Evolutionary conservation across 805 yeast species (phyloP).

Genomic region (Saccharomycopsis sp.): DNA sequence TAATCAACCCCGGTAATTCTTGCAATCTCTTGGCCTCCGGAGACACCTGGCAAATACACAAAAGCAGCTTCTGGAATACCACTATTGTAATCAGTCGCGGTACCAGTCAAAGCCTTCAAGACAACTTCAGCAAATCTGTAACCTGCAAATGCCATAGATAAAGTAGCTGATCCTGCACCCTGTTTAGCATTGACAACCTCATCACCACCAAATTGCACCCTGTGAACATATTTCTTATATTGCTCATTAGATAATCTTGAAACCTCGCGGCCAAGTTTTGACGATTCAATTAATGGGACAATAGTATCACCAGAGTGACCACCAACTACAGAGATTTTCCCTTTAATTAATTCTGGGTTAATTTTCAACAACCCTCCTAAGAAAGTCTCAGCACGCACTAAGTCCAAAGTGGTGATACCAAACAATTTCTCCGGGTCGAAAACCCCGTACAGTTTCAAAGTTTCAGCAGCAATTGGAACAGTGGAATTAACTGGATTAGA

Average conservation of each 20-base stretch:
- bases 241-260: constrained; percentile 37
- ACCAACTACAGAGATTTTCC: constrained; percentile 66
- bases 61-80: constrained; percentile 31
- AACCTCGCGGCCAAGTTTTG: constrained; percentile 30
- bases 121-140: constrained; percentile 64
- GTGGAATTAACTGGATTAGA: constrained; percentile 83
- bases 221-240: constrained; percentile 56
- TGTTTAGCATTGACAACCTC: constrained; percentile 81
- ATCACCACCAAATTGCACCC: constrained; percentile 84
- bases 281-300: constrained; percentile 60
- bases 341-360: constrained; percentile 9
- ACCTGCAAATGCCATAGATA: constrained; percentile 84
- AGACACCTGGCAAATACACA: constrained; percentile 48
- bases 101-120: constrained; percentile 44
- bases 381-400: constrained; percentile 67
- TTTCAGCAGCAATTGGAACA: constrained; percentile 78
- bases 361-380: constrained; percentile 30
- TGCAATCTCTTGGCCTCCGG: constrained; percentile 39
- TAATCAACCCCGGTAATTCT: constrained; percentile 36
- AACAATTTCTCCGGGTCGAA: constrained; percentile 61
- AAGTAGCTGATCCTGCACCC: constrained; percentile 79
- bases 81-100: constrained; percentile 16
- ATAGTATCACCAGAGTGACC: constrained; percentile 83
- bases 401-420: constrained; percentile 79
- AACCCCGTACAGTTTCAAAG: constrained; percentile 59